A percentile compares a stretch with the other conserved stretches of the same genome.
Conservation (phyloP, 2,329 filamentous ascomycete genomes). For the Uncinocarpus reesii region DNA sequence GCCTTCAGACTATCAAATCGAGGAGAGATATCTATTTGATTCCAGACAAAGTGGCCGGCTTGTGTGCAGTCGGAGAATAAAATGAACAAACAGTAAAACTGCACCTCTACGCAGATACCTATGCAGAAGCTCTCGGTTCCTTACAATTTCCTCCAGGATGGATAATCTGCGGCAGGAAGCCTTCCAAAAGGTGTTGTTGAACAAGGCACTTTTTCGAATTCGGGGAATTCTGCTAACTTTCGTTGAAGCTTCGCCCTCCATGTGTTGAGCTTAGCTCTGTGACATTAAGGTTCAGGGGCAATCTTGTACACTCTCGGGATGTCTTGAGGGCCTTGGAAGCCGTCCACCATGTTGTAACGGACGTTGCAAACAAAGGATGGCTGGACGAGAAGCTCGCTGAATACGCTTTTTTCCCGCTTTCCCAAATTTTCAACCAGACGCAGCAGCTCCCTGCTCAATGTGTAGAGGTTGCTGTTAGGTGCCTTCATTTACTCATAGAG, state of each 20-base stretch:
- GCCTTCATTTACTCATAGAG: constrained; percentile 60
- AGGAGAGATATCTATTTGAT: too few species aligned
- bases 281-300: constrained; percentile 42
- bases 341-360: constrained; percentile 32
- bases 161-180: constrained; percentile 32
- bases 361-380: constrained; percentile 32
- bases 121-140: background rate
- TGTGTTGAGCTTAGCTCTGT: constrained; percentile 51
- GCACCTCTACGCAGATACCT: background rate
- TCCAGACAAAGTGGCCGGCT: too few species aligned
- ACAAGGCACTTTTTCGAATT: background rate
- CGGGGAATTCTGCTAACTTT: constrained; percentile 1
- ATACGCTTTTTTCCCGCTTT: constrained; percentile 89
- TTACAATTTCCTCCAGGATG: constrained; percentile 13
- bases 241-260: constrained; percentile 44
- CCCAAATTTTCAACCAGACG: constrained; percentile 70
- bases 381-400: constrained; percentile 78
- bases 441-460: constrained; percentile 56
- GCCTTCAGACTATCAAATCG: too few species aligned
- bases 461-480: constrained; percentile 66
- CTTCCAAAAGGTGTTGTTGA: constrained; percentile 32
- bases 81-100: background rate
- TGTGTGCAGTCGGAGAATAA: too few species aligned
- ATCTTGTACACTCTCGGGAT: constrained; percentile 36
- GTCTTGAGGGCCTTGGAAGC: constrained; percentile 41